These are phyloP conservation scores for Populus pruinosa DNA, from an alignment of 345 rosid genomes.

Conservation along the genomic window DNA sequence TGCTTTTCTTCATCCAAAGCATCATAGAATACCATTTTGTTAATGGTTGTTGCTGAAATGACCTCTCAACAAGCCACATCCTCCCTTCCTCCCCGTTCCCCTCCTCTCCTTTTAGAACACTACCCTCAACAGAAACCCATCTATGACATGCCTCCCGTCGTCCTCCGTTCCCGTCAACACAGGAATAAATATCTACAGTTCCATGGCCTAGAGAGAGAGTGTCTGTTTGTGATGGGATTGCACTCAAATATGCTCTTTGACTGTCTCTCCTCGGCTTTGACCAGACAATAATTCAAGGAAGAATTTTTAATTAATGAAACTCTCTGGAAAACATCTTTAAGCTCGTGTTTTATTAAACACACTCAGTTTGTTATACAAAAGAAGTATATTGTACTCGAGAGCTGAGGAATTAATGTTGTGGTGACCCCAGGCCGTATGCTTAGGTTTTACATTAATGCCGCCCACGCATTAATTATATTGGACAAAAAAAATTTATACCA, in stretches of 20 bases:
- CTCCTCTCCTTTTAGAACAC: background rate
- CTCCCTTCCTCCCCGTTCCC: background rate
- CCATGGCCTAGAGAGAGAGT: constrained; percentile 3
- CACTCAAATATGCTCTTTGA: constrained; percentile 51
- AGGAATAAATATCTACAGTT: background rate
- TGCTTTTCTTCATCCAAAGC: constrained; percentile 20
- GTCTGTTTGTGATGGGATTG: constrained; percentile 36
- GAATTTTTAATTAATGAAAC: background rate
- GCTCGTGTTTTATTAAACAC: background rate
- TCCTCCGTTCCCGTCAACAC: no score
- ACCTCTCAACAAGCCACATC: constrained; percentile 45
- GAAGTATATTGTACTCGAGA: background rate
- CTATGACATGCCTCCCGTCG: no score
- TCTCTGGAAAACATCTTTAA: background rate
- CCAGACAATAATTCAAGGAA: constrained; percentile 18
- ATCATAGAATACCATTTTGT: constrained; percentile 29
- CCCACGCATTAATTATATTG: background rate
- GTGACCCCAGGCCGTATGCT: background rate
- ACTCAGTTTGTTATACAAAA: background rate
- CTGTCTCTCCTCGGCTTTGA: constrained; percentile 40
- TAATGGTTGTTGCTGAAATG: constrained; percentile 48
- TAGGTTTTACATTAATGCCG: background rate
- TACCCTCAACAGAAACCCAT: background rate
- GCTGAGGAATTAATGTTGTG: background rate
- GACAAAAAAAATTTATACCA: no score